Conservation (phyloP, 2,329 filamentous ascomycete species). For the Arthrobotrys entomopaga region DNA sequence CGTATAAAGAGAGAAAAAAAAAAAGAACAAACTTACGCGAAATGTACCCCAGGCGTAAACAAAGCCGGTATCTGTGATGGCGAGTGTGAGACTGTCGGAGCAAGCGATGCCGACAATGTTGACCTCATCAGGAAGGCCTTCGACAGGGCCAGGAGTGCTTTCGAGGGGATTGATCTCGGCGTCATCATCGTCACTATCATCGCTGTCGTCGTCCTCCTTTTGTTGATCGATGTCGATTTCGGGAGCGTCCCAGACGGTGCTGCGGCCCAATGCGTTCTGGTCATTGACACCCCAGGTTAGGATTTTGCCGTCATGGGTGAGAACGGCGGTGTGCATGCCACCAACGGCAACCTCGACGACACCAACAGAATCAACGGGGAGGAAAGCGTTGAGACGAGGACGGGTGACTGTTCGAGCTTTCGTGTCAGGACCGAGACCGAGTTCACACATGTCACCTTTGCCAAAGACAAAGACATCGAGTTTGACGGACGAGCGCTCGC, state of each 20-base stretch:
- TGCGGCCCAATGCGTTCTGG: constrained; percentile 79
- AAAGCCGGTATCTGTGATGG: constrained; percentile 76
- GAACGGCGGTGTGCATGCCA: constrained; percentile 81
- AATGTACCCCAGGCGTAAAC: constrained; percentile 90
- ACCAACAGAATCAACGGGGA: constrained; percentile 69
- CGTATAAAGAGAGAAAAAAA: not conserved
- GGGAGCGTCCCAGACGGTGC: constrained; percentile 75
- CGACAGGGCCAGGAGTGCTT: constrained; percentile 72
- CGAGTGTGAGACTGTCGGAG: constrained; percentile 79
- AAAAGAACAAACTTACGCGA: constrained; percentile 66
- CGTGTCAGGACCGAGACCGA: constrained; percentile 73
- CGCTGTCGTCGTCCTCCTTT: constrained; percentile 64
- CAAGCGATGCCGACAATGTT: constrained; percentile 75
- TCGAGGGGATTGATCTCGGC: constrained; percentile 76
- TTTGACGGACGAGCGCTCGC: constrained; percentile 64
- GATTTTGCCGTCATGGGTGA: constrained; percentile 83
- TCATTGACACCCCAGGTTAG: constrained; percentile 90
- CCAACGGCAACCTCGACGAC: constrained; percentile 81
- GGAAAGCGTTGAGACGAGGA: constrained; percentile 74
- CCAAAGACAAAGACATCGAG: constrained; percentile 84
- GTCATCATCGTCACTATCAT: constrained; percentile 65
- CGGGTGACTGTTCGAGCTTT: constrained; percentile 75
- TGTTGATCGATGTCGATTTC: constrained; percentile 69
- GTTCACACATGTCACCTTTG: constrained; percentile 81
- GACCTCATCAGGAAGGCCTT: constrained; percentile 71